Evolutionary conservation across 2,329 filamentous ascomycete genomes (phyloP), one percentile per base, ranked within the genome.

Genomic region (Curvularia sp.): DNA sequence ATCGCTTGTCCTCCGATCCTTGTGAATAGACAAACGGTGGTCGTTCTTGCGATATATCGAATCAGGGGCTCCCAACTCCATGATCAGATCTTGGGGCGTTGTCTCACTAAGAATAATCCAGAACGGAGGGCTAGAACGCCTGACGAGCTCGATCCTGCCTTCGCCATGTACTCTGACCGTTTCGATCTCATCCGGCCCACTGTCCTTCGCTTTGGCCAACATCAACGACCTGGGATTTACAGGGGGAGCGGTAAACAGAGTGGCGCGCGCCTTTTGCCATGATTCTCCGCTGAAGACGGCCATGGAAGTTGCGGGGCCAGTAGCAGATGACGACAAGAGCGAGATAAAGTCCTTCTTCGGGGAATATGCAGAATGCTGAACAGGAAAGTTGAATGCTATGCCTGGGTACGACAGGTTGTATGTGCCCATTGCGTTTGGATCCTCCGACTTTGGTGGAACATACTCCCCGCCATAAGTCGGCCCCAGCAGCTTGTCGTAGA

Each of bases 341-440:
- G 92, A 89, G 30, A 97, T 93, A 62, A 96, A 93, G 72, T 98
- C 93, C 61, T 86, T 85, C 53, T 87, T 84, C 0, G 89, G 85
- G 3, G 90, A 91, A 83, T 92, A 97, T 22, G 88, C 86, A 0
- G 89, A 88, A 57, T 86, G 81, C 49, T 88, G 84, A 30, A 98
- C 82, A 0, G 92, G 88, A 65, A 99, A 99, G 38, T 90, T 93
- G 75, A 98, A 97, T 0, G 94, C 92, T 30, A 99, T 88, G 0
- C 95, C 95, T 0, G 94, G 93, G 78, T 97, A 99, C 1, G 94
- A 98, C 33, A 99, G 82, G 33, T 97, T 88, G 73, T 98, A 99
- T 22, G 87, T 90, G 15, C 93, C 93, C 58, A 83, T 80, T 15
- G 82, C 75, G 15, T 71, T 81, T 10, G 83, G 82, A 42, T 82